Conservation (phyloP, 176 grass and related monocot species). For the Carex littledalei region DNA sequence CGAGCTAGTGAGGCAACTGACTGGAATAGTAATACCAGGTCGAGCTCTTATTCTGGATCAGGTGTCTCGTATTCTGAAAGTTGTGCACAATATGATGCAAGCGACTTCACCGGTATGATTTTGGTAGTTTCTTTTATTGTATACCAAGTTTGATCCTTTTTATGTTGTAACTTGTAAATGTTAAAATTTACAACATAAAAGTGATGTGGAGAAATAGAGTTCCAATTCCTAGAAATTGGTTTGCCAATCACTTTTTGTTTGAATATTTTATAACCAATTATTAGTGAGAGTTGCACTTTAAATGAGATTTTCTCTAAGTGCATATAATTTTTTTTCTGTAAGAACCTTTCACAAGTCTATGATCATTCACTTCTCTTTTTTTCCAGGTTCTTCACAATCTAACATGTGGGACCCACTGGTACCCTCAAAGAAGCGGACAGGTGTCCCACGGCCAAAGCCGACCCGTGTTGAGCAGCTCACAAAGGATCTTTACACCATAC, state of each 20-base stretch:
- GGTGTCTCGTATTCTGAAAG: slow-evolving; percentile 78
- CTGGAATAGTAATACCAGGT: slow-evolving; percentile 35
- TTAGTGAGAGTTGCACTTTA: not conserved
- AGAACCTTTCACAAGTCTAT: not conserved
- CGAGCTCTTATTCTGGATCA: slow-evolving; percentile 67
- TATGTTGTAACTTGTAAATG: not conserved
- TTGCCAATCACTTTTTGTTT: not conserved
- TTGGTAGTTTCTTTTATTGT: not conserved
- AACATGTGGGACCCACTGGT: slow-evolving; percentile 76
- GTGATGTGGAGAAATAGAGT: not conserved
- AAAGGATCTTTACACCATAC: slow-evolving; percentile 81
- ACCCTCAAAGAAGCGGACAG: slow-evolving; percentile 77
- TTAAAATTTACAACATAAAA: no score
- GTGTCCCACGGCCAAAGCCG: slow-evolving; percentile 39
- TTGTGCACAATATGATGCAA: slow-evolving; percentile 71
- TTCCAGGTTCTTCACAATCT: slow-evolving; percentile 79
- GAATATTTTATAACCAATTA: not conserved
- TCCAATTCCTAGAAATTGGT: not conserved
- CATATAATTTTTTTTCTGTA: not conserved
- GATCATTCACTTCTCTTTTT: not conserved
- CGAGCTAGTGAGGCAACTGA: slow-evolving; percentile 49
- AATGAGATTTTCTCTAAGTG: not conserved
- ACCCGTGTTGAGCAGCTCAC: slow-evolving; percentile 73
- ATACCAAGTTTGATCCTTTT: not conserved
- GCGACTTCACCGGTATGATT: slow-evolving; percentile 60